Conservation (phyloP, 139 green algal genomes). For the Helicosporidium sp. region DNA sequence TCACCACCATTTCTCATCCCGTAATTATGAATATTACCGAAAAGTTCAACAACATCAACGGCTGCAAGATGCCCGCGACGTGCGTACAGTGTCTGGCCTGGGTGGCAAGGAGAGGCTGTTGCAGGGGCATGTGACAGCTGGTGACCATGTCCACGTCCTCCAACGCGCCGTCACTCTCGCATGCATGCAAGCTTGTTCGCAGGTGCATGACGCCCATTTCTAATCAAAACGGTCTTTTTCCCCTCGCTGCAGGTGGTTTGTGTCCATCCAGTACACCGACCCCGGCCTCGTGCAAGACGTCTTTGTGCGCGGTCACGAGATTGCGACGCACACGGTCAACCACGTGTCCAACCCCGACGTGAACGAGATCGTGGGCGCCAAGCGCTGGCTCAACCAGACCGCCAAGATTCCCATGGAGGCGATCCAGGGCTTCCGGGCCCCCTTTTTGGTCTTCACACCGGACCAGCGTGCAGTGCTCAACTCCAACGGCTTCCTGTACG, state of each 20-base stretch:
- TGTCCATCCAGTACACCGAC: slow-evolving; percentile 6
- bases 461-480: slow-evolving; percentile 8
- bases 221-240: neutral
- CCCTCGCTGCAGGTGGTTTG: slow-evolving; percentile 9
- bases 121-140: too few species aligned
- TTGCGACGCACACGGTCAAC: slow-evolving; percentile 10
- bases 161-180: too few species aligned
- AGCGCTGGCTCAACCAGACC: slow-evolving; percentile 14
- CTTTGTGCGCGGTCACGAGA: slow-evolving; percentile 10
- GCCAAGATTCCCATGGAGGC: slow-evolving; percentile 11
- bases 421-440: slow-evolving; percentile 11
- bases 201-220: neutral
- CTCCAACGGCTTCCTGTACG: slow-evolving; percentile 10
- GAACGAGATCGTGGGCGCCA: slow-evolving; percentile 12
- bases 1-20: slow-evolving; percentile 6
- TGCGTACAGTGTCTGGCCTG: too few species aligned
- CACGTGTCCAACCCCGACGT: slow-evolving; percentile 8
- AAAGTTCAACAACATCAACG: slow-evolving; percentile 6
- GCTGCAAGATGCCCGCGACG: slow-evolving; percentile 10
- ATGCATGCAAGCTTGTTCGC: neutral
- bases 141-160: too few species aligned
- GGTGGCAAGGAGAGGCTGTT: too few species aligned
- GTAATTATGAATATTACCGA: slow-evolving; percentile 8
- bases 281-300: slow-evolving; percentile 10
- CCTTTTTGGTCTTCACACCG: slow-evolving; percentile 5